These are phyloP conservation scores for Arabidopsis arenosa DNA, from an alignment of 345 rosid species.

Conservation along the genomic window DNA sequence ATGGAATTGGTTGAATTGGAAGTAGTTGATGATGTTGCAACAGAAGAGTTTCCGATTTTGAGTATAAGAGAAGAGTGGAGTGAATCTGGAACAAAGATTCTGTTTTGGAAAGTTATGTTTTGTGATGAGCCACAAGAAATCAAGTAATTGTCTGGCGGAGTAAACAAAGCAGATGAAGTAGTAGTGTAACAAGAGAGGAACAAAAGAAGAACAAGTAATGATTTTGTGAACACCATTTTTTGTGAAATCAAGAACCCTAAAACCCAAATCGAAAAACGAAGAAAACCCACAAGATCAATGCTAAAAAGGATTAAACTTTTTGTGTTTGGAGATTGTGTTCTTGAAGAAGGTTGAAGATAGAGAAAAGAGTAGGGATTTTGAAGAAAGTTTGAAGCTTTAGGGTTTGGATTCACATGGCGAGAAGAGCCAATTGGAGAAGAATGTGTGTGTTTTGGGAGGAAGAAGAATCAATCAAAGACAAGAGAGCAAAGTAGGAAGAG, in stretches of 20 bases:
- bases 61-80: slow-evolving; percentile 59
- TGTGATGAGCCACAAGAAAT: slow-evolving; percentile 84
- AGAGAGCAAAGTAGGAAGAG: slow-evolving; percentile 24
- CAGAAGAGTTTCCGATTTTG: slow-evolving; percentile 61
- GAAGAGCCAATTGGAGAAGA: slow-evolving; percentile 40
- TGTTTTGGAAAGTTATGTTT: slow-evolving; percentile 68
- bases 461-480: slow-evolving; percentile 17
- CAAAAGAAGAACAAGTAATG: slow-evolving; percentile 47
- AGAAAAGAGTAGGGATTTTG: slow-evolving; percentile 19
- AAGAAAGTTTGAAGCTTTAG: neutral
- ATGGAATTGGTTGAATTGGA: slow-evolving; percentile 61
- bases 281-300: slow-evolving; percentile 42
- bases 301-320: slow-evolving; percentile 6
- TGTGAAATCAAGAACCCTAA: slow-evolving; percentile 39
- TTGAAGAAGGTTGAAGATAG: slow-evolving; percentile 14
- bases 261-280: slow-evolving; percentile 32
- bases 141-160: slow-evolving; percentile 80
- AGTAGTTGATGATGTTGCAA: slow-evolving; percentile 33
- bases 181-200: slow-evolving; percentile 43
- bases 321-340: neutral
- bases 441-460: slow-evolving; percentile 34
- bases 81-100: slow-evolving; percentile 82
- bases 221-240: slow-evolving; percentile 32
- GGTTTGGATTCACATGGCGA: slow-evolving; percentile 40
- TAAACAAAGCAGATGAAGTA: slow-evolving; percentile 54